A percentile compares a stretch with the other conserved stretches of the same genome.
These are phyloP conservation scores for Exobasidium rhododendri DNA, from an alignment of 1,284 basidiomycete genomes.

Conservation along the genomic window DNA sequence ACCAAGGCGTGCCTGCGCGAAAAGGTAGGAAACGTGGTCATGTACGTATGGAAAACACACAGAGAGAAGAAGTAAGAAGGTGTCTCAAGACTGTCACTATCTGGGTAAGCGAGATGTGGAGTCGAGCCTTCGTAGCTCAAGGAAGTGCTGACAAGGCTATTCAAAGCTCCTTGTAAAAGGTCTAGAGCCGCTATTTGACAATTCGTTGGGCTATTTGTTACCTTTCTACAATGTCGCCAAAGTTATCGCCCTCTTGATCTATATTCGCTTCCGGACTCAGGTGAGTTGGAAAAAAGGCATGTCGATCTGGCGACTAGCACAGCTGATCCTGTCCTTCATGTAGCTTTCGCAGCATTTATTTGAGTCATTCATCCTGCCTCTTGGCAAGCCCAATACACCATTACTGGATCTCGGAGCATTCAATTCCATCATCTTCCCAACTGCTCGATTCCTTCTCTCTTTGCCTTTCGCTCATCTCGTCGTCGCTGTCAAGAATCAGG, in stretches of 20 bases:
- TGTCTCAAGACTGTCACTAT: conserved; percentile 6
- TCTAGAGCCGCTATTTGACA: conserved; percentile 5
- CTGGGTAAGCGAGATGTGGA: background rate
- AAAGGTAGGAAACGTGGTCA: conserved; percentile 1
- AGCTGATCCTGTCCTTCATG: background rate
- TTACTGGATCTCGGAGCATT: conserved; percentile 2
- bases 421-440: background rate
- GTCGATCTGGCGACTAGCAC: background rate
- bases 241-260: conserved; percentile 4
- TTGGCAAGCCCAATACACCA: conserved; percentile 5
- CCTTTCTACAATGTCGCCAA: conserved; percentile 3
- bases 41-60: background rate
- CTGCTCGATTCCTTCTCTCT: conserved; percentile 6
- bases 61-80: conserved; percentile 7
- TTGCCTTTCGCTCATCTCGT: conserved; percentile 8
- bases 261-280: conserved; percentile 6
- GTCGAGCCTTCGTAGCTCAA: background rate
- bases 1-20: background rate
- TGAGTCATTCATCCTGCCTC: background rate
- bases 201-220: conserved; percentile 7
- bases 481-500: background rate
- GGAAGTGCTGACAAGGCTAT: background rate
- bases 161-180: conserved; percentile 3
- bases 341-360: conserved; percentile 6
- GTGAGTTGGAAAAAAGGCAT: background rate